Evolutionary conservation across 2,329 filamentous ascomycete genomes (phyloP), one percentile per base, ranked within the genome.

Genomic region (Incumbomyces delicatus): DNA sequence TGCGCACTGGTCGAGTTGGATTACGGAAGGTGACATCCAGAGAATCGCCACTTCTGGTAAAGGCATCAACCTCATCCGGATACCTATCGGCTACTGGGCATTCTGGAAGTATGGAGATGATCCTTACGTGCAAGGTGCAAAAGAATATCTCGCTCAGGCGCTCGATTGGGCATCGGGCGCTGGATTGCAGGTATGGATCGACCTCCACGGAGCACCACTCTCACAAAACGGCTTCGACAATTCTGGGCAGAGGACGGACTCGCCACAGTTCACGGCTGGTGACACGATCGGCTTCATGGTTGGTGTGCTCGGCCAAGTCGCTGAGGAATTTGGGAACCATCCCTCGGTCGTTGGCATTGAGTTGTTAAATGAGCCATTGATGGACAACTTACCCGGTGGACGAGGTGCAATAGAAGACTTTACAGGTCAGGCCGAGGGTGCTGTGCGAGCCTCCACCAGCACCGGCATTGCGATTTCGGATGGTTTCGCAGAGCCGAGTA

Each of bases 161-260:
- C 67, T 82, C 46, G 61, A 65, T 50, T 80, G 81, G 76, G 81
- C 81, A 10, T 63, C 71, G 48, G 64, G 60, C 37, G 68, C 74
- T 37, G 75, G 76, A 3, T 60, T 85, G 41, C 81, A 81, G 57
- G 76, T 84, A 35, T 73, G 82, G 63, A 72, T 85, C 55, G 81
- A 85, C 59, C 63, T 85, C 17, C 81, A 85, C 57, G 81, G 51
- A 68, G 77, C 77, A 29, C 75, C 77, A 14, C 72, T 73, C 6
- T 80, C 76, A 6, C 80, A 83, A 56, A 83, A 83, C 51, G 80
- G 80, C 2, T 83, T 82, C 58, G 80, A 83, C 62, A 83, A 83
- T 63, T 78, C 74, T 45, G 80, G 80, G 38, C 68, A 65, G 57
- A 47, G 65, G 61, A 61, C 36, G 3, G 50, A 40, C 11, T 31